These are phyloP conservation scores for Fusarium transvaalense DNA, from an alignment of 2,329 filamentous ascomycete species.

Conservation along the genomic window DNA sequence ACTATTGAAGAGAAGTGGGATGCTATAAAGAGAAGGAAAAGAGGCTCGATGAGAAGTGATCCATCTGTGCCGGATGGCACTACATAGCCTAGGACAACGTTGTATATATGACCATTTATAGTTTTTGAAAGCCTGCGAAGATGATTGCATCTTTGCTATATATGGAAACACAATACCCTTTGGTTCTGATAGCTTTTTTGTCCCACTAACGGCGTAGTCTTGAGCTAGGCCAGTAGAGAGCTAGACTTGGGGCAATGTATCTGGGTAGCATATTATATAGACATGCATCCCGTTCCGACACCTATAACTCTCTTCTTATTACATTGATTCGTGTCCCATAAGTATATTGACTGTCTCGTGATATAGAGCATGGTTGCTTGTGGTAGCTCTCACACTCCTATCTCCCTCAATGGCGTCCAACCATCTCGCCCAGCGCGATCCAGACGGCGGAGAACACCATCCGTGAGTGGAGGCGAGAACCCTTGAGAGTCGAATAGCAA, in stretches of 20 bases:
- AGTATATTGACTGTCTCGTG: constrained; percentile 70
- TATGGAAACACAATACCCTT: constrained; percentile 20
- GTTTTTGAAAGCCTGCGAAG: constrained; percentile 3
- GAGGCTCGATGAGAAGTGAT: constrained; percentile 42
- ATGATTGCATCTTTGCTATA: constrained; percentile 9
- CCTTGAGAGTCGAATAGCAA: constrained; percentile 76
- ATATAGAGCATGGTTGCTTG: constrained; percentile 68
- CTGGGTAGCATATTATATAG: not conserved
- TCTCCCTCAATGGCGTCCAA: constrained; percentile 76
- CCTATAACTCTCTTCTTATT: not conserved
- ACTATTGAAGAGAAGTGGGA: constrained; percentile 59
- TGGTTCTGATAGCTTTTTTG: not conserved
- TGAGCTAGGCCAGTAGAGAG: not conserved
- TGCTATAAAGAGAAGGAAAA: constrained; percentile 54
- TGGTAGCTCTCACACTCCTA: constrained; percentile 73
- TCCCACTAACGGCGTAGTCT: not conserved
- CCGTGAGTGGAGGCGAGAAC: constrained; percentile 74
- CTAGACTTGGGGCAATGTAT: not conserved
- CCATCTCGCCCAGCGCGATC: constrained; percentile 76
- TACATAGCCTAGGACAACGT: constrained; percentile 13
- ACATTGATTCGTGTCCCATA: constrained; percentile 2
- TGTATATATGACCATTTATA: constrained; percentile 6
- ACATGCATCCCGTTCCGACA: not conserved
- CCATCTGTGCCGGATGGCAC: constrained; percentile 42
- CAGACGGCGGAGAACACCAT: constrained; percentile 73